These are phyloP conservation scores for Fusarium mangiferae DNA, from an alignment of 2,329 filamentous ascomycete species.

Conservation along the genomic window DNA sequence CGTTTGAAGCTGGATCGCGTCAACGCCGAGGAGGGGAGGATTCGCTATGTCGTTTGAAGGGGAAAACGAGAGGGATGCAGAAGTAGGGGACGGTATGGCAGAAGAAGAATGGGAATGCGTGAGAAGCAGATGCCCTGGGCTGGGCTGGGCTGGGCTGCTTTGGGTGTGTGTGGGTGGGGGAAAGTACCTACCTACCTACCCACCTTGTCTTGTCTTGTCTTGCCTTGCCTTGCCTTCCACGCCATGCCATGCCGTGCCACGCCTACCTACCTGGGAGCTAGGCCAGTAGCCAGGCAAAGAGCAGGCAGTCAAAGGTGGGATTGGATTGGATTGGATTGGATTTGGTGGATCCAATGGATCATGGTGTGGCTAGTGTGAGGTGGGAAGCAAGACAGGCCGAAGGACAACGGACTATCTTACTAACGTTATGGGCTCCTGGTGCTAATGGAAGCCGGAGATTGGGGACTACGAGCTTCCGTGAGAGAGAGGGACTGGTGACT, in stretches of 20 bases:
- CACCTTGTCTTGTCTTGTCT: background rate
- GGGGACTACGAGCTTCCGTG: background rate
- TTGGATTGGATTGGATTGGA: background rate
- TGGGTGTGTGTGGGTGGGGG: constrained; percentile 26
- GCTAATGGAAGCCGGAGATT: background rate
- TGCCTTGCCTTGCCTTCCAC: background rate
- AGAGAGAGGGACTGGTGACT: background rate
- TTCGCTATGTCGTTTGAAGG: constrained; percentile 25
- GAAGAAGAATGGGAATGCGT: constrained; percentile 38
- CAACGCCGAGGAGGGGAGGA: constrained; percentile 4
- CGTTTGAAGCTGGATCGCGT: constrained; percentile 2
- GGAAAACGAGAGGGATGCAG: constrained; percentile 28
- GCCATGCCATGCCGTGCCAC: background rate
- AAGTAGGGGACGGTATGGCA: constrained; percentile 35
- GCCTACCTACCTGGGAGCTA: background rate
- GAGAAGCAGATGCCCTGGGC: constrained; percentile 21
- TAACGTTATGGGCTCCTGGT: background rate
- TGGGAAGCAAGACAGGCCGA: constrained; percentile 1
- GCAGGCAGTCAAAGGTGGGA: background rate
- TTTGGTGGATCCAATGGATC: background rate
- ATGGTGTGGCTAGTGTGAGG: background rate
- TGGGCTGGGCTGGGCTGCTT: background rate
- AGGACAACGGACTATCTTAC: background rate
- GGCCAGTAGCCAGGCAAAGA: background rate
- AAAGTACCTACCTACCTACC: background rate